A percentile compares a stretch with the other conserved stretches of the same genome.
Evolutionary conservation across 2,329 filamentous ascomycete species (phyloP).

Genomic region (Cladophialophora immunda): DNA sequence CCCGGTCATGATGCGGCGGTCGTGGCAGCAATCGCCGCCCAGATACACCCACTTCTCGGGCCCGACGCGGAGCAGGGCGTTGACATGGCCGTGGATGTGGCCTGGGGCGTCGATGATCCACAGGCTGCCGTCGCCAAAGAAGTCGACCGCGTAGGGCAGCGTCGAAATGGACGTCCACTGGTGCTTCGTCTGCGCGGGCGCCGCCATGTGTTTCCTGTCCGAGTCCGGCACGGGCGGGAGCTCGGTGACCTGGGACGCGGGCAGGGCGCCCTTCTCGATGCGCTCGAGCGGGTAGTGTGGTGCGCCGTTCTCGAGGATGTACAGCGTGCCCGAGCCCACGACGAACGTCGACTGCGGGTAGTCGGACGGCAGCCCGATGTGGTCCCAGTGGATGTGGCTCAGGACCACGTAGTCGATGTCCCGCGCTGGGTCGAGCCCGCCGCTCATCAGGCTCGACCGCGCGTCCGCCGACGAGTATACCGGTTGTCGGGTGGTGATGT

Average conservation of each 20-base stretch:
- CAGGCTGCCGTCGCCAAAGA: constrained; percentile 6
- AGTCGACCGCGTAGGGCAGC: constrained; percentile 52
- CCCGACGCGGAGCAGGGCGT: constrained; percentile 42
- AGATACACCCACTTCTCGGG: constrained; percentile 46
- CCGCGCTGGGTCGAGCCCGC: constrained; percentile 45
- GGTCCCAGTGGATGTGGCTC: constrained; percentile 48
- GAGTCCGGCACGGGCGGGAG: constrained; percentile 48
- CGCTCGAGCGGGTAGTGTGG: constrained; percentile 39
- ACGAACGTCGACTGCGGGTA: constrained; percentile 60
- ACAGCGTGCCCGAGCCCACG: constrained; percentile 58
- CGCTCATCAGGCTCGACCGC: constrained; percentile 46
- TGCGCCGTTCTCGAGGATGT: constrained; percentile 52
- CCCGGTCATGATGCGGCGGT: constrained; percentile 43
- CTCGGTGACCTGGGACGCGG: constrained; percentile 47
- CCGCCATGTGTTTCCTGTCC: constrained; percentile 32
- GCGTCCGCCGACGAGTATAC: constrained; percentile 41
- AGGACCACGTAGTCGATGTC: constrained; percentile 55
- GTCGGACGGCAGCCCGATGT: constrained; percentile 60
- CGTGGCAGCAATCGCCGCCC: constrained; percentile 47
- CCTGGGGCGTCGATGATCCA: constrained; percentile 6
- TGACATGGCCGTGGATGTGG: constrained; percentile 27
- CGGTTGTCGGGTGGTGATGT: constrained; percentile 42
- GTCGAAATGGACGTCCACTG: constrained; percentile 54
- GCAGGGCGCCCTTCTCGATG: constrained; percentile 44
- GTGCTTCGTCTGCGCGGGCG: constrained; percentile 40